Percentiles rank a stretch among this genome's conserved stretches.
Evolutionary conservation across 208 protist genomes (phyloP).

Genomic region (Leishmania amazonensis): DNA sequence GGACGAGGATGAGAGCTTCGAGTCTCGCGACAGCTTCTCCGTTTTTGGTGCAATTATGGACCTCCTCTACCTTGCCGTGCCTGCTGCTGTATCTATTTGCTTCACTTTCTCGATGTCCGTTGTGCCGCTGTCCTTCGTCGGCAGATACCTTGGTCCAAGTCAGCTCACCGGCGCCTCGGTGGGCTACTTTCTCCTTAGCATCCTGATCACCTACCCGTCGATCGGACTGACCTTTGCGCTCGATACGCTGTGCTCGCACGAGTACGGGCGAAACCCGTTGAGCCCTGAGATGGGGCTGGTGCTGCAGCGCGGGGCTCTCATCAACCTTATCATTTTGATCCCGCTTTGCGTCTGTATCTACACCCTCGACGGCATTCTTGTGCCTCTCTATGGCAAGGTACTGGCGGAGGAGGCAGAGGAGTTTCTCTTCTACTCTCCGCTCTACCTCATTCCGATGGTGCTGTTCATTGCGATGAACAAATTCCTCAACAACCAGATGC

Average conservation of each 20-base stretch:
- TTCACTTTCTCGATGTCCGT: conserved; percentile 82
- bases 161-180: conserved; percentile 76
- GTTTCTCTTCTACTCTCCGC: conserved; percentile 67
- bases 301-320: conserved; percentile 75
- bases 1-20: conserved; percentile 33
- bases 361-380: conserved; percentile 41
- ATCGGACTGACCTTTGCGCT: conserved; percentile 84
- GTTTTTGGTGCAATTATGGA: conserved; percentile 47
- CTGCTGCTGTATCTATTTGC: conserved; percentile 71
- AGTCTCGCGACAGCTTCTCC: conserved; percentile 43
- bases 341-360: conserved; percentile 67
- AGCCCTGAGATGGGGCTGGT: conserved; percentile 77
- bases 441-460: conserved; percentile 66
- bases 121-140: conserved; percentile 79
- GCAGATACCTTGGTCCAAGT: conserved; percentile 65
- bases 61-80: conserved; percentile 65
- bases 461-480: conserved; percentile 81
- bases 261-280: conserved; percentile 72
- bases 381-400: conserved; percentile 56
- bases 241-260: conserved; percentile 85
- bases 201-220: conserved; percentile 74
- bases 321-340: conserved; percentile 67
- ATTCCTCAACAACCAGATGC: conserved; percentile 90
- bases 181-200: conserved; percentile 83
- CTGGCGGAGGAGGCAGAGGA: conserved; percentile 58